These are phyloP conservation scores for Prunella vulgaris DNA, from an alignment of 257 asterid genomes.

Conservation along the genomic window DNA sequence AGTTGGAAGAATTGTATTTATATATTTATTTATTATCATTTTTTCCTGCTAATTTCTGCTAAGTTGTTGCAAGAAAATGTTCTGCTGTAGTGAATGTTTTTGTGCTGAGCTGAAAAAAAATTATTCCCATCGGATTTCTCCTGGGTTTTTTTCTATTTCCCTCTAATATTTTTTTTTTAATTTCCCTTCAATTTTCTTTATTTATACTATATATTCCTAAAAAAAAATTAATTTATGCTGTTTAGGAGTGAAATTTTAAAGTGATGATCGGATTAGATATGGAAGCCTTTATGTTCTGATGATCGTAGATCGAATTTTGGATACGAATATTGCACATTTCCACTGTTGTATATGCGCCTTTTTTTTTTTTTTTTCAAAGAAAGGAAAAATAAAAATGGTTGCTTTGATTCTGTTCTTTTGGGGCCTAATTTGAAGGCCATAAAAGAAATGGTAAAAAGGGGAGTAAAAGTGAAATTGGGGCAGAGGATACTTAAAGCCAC, in stretches of 20 bases:
- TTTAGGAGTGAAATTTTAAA: not conserved
- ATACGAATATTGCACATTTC: not conserved
- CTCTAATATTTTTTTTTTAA: not conserved
- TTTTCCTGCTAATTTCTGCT: conserved; percentile 1
- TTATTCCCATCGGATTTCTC: conserved; percentile 4
- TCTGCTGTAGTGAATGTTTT: not conserved
- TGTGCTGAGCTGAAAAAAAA: not conserved
- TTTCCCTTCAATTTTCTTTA: not conserved
- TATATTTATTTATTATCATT: not conserved
- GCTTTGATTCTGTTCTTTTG: not conserved
- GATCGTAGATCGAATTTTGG: conserved; percentile 12
- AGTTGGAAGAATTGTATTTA: not conserved
- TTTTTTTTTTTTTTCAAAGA: not conserved
- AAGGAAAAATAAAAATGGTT: not conserved
- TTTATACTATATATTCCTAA: not conserved
- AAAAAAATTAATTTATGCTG: not conserved
- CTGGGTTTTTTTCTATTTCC: conserved; percentile 1
- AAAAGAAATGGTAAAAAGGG: not conserved
- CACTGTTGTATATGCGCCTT: not conserved
- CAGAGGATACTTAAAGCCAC: not conserved
- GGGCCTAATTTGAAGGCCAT: not conserved
- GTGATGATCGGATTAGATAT: conserved; percentile 6
- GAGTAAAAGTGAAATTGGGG: not conserved
- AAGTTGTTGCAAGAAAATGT: not conserved
- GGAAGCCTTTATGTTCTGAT: not conserved